Evolutionary conservation across 179 eudicot genomes (phyloP), one percentile per base, ranked within the genome.

Genomic region (Amaranthus tricolor): DNA sequence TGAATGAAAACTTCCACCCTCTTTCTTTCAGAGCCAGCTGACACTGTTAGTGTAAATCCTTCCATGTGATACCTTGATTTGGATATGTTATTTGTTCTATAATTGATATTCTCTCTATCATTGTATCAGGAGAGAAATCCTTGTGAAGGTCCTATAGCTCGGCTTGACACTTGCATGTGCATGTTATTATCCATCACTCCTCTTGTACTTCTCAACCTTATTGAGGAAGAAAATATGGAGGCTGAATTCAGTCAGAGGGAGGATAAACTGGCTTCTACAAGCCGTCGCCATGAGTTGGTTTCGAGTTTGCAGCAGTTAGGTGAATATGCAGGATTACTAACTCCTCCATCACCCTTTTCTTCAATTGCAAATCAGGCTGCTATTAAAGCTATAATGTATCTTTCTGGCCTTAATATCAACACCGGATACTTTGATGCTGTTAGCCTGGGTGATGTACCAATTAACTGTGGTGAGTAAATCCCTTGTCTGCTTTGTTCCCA

Each of bases 131-230:
- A 89, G 77, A 88, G 92, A 76, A 89, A 93, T 84, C 94, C 95
- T 66, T 88, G 89, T 80, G 99, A 95, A 78, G 99, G 98, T 44
- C 99, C 99, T 62, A 86, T 87, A 48, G 98, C 99, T 85, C 97
- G 89, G 75, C 87, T 93, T 66, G 99, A 93, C 77, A 85, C 97
- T 77, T 91, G 96, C 77, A 73, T 95, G 78, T 87, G 97, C 90
- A 85, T 93, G 91, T 80, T 95, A 73, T 79, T 95, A 73, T 91
- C 96, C 20, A 82, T 95, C 57, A 85, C 85, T 65, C 84, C 96
- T 68, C 95, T 93, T 78, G 90, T 87, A 49, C 82, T 89, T 83
- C 84, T 85, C 62, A 88, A 91, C 79, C 84, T 95, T 62, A 78
- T 93, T n/a, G 91, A 86, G 81, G 95, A 95, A 77, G 97, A 93